phyloP scores from a whole-genome alignment of 148 eudicot genomes.

The Euryodendron excelsum region DNA sequence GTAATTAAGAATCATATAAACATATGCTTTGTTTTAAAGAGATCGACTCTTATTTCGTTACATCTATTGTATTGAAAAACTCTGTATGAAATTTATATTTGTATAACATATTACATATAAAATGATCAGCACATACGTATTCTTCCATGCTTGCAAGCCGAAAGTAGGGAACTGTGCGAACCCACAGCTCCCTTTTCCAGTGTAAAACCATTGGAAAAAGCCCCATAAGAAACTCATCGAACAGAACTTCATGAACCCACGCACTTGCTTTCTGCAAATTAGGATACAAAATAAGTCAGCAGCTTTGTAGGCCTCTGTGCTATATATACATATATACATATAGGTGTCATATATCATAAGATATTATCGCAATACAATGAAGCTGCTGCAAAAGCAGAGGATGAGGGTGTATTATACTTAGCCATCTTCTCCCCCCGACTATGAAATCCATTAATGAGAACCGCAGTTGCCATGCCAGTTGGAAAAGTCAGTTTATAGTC shows the following conservation, averaged over 20 bases:
- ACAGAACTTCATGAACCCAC: constrained; percentile 46
- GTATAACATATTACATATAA: not conserved
- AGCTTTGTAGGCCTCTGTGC: not conserved
- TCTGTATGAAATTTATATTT: too few relatives aligned
- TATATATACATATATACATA: not conserved
- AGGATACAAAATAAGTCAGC: not conserved
- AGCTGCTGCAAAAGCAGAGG: not conserved
- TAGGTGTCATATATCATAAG: not conserved
- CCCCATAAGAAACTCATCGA: constrained; percentile 72
- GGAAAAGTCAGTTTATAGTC: constrained; percentile 49
- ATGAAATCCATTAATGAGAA: constrained; percentile 50
- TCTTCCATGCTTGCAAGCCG: constrained; percentile 57
- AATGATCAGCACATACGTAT: constrained; percentile 30
- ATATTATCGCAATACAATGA: too few relatives aligned
- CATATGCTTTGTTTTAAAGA: too few relatives aligned
- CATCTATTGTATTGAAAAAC: too few relatives aligned
- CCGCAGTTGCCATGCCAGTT: constrained; percentile 52
- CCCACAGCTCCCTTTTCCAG: constrained; percentile 53
- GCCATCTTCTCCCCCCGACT: constrained; percentile 32
- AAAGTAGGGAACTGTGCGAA: constrained; percentile 67
- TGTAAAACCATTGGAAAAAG: constrained; percentile 72
- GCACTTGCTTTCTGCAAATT: constrained; percentile 58
- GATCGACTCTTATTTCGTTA: too few relatives aligned
- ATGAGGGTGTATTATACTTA: constrained; percentile 12
- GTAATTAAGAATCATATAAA: too few relatives aligned